phyloP scores from a whole-genome alignment of 192 early-diverging fungal genomes.

The Cetraspora pellucida region DNA sequence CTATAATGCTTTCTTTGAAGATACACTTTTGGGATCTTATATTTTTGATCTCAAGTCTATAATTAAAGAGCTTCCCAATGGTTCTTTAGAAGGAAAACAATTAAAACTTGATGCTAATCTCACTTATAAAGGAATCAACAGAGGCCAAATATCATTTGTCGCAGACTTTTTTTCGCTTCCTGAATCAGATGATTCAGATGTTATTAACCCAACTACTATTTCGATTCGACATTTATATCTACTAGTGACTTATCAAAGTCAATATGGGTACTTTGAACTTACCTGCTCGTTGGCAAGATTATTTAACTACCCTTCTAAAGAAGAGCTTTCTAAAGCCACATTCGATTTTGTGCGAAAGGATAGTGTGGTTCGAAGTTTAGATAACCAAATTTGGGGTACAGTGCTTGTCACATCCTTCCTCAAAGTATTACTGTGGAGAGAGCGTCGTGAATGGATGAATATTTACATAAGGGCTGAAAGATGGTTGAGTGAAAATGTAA shows the following conservation, averaged over 20 bases:
- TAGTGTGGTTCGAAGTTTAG: not conserved
- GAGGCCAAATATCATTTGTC: slow-evolving; percentile 63
- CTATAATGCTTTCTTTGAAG: slow-evolving; percentile 77
- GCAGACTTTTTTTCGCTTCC: slow-evolving; percentile 59
- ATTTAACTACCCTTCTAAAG: slow-evolving; percentile 13
- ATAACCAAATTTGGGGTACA: not conserved
- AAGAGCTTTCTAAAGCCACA: slow-evolving; percentile 6
- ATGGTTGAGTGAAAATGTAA: slow-evolving; percentile 17
- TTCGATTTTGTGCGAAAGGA: not conserved
- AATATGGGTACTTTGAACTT: slow-evolving; percentile 31
- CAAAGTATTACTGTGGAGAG: slow-evolving; percentile 24
- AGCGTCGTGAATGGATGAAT: slow-evolving; percentile 7
- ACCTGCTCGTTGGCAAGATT: not conserved
- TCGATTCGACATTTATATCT: not conserved
- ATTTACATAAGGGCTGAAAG: not conserved
- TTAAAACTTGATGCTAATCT: not conserved
- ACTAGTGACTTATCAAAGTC: slow-evolving; percentile 9
- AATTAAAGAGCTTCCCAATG: slow-evolving; percentile 52
- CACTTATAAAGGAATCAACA: slow-evolving; percentile 52
- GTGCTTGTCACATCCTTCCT: slow-evolving; percentile 22
- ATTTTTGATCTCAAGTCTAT: slow-evolving; percentile 60
- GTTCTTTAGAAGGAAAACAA: slow-evolving; percentile 9
- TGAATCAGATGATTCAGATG: not conserved
- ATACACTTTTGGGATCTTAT: slow-evolving; percentile 72
- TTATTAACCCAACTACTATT: not conserved